Conservation (phyloP, 768 basidiomycete species). For the Podaxis mareebaensis region DNA sequence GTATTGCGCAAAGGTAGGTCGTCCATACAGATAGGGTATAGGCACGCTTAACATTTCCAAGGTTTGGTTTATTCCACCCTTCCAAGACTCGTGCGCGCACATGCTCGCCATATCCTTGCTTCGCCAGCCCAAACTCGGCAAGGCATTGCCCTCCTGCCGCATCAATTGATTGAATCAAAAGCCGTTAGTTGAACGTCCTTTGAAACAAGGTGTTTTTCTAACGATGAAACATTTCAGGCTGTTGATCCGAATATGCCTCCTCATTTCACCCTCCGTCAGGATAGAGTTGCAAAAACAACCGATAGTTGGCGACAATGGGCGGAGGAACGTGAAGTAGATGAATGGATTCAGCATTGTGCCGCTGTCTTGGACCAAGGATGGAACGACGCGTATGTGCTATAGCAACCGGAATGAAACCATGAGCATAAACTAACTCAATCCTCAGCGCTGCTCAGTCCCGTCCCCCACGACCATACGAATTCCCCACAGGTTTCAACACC, state of each 20-base stretch:
- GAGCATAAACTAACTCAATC: background rate
- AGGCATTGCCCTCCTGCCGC: constrained; percentile 73
- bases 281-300: constrained; percentile 71
- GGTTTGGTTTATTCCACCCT: constrained; percentile 78
- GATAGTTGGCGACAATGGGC: constrained; percentile 82
- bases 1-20: constrained; percentile 87
- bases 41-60: constrained; percentile 28
- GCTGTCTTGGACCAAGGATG: constrained; percentile 86
- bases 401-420: background rate
- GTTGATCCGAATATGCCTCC: constrained; percentile 72
- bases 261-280: constrained; percentile 70
- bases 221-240: constrained; percentile 43
- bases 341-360: constrained; percentile 89
- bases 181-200: constrained; percentile 37
- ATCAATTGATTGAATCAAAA: constrained; percentile 90
- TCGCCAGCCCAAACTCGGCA: constrained; percentile 48
- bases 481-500: constrained; percentile 89
- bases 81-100: constrained; percentile 78
- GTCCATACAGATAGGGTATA: background rate
- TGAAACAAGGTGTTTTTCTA: background rate
- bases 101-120: constrained; percentile 69
- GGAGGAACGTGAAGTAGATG: constrained; percentile 82
- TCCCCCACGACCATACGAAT: constrained; percentile 79
- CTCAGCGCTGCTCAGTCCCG: constrained; percentile 60
- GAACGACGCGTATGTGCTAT: constrained; percentile 75